Conservation (phyloP, 2,329 filamentous ascomycete species). For the Phialophora tarda region DNA sequence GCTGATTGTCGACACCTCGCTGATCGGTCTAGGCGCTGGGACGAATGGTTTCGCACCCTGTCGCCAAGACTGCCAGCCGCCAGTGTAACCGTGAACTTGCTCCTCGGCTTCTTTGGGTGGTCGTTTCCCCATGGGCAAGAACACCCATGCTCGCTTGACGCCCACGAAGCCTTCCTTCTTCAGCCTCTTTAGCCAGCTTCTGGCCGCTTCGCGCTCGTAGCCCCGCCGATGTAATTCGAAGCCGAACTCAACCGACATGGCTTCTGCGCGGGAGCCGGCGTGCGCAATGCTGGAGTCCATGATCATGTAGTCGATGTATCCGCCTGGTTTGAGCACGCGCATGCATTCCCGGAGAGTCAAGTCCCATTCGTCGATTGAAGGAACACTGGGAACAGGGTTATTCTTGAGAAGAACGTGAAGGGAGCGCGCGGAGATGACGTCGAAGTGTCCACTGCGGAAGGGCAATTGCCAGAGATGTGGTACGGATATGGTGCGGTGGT, state of each 20-base stretch:
- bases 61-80: constrained; percentile 51
- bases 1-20: constrained; percentile 38
- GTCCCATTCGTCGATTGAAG: constrained; percentile 81
- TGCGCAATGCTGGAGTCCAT: constrained; percentile 91
- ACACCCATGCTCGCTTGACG: constrained; percentile 84
- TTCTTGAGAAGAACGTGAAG: constrained; percentile 82
- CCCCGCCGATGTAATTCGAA: constrained; percentile 87
- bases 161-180: constrained; percentile 76
- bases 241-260: constrained; percentile 88
- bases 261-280: constrained; percentile 76
- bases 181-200: constrained; percentile 77
- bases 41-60: constrained; percentile 40
- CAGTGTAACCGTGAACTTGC: constrained; percentile 43
- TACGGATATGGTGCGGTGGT: constrained; percentile 84
- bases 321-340: constrained; percentile 89
- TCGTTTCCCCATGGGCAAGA: constrained; percentile 76
- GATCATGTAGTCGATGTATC: constrained; percentile 87
- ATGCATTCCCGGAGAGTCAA: constrained; percentile 82
- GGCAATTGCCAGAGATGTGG: constrained; percentile 78
- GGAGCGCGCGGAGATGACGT: constrained; percentile 86
- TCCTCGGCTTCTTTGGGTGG: constrained; percentile 39
- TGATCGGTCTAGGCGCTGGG: constrained; percentile 38
- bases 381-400: constrained; percentile 65
- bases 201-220: constrained; percentile 85
- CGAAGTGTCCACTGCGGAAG: constrained; percentile 84